Base-by-base conservation (phyloP, 192 early-diverging fungal species). In the Backusella liffmaniae region DNA sequence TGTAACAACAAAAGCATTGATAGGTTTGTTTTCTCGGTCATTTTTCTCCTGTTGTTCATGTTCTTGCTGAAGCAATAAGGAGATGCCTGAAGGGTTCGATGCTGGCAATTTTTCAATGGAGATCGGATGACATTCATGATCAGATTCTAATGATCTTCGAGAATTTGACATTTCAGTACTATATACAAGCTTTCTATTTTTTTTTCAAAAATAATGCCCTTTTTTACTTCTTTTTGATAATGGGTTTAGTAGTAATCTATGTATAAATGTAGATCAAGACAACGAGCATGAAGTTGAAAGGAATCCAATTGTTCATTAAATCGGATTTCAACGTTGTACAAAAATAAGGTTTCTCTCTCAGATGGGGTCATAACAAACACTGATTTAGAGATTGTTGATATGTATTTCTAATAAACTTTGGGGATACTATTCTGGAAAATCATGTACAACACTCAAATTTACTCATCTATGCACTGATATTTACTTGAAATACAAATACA, bases 311-410 rank as follows among this genome's bases (percentile, higher is more conserved):
- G 23, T 62, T 62, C 26, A 62, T 10, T 62, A 62, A 62, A 62
- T 9, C 26, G 56, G 26, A 62, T 26, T 26, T 29, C 10, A 62
- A 26, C 10, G 56, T 62, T 12, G 23, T 13, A 62, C 56, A 62
- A 5, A 26, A 62, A 62, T 62, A 62, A 62, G 56, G 56, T 62
- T 62, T 62, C 26, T 62, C 23, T 59, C 53, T 59, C 53, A 59
- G 53, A 59, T 59, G 53, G 9, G 12, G 21, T 59, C 53, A 59
- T 59, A 59, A 10, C 53, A 59, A 23, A 26, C 53, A 59, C 53
- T 59, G 53, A 59, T 59, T 23, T 59, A 26, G 53, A 59, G 53
- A 59, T 59, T 59, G 53, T 59, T 59, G 53, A 18, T 49, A 59
- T 59, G 9, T 59, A 59, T 62, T 62, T 62, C 56, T 23, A 62